A percentile compares a stretch with the other conserved stretches of the same genome.
phyloP scores from a whole-genome alignment of 805 yeast species.

The Saturnispora diversa region DNA sequence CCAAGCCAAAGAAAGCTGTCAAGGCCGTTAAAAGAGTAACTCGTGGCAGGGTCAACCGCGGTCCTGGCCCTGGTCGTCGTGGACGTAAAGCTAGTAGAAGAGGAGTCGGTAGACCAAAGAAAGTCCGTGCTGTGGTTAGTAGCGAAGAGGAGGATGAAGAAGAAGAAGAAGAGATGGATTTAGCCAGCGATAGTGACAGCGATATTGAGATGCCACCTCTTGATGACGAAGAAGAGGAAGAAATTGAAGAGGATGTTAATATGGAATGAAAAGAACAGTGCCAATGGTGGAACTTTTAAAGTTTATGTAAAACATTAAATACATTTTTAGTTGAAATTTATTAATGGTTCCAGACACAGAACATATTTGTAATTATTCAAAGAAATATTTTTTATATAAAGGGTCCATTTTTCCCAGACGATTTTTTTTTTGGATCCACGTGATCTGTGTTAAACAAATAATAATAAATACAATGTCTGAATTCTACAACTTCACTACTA shows the following conservation, averaged over 20 bases:
- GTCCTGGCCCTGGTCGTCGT: not conserved
- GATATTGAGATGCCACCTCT: slow-evolving; percentile 3
- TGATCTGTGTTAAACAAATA: not conserved
- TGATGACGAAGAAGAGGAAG: slow-evolving; percentile 2
- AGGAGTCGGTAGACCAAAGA: not conserved
- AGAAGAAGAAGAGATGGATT: slow-evolving; percentile 3
- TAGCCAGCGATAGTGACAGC: slow-evolving; percentile 1
- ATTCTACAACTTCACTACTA: slow-evolving; percentile 63
- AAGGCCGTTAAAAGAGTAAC: not conserved
- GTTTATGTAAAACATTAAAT: too few relatives aligned
- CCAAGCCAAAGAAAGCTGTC: not conserved
- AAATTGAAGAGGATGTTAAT: not conserved
- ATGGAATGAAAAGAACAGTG: too few relatives aligned
- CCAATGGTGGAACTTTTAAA: too few relatives aligned
- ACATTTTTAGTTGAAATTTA: too few relatives aligned
- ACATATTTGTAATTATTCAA: too few relatives aligned
- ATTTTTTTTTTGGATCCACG: too few relatives aligned
- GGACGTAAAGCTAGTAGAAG: not conserved
- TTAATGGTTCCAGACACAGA: too few relatives aligned
- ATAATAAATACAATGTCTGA: slow-evolving; percentile 34
- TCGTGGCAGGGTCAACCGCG: not conserved
- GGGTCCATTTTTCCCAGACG: not conserved
- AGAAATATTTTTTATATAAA: not conserved
- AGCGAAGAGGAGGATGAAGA: slow-evolving; percentile 10
- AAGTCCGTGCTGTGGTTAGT: not conserved